A percentile compares a stretch with the other conserved stretches of the same genome.
Conservation (phyloP, 1,139 yeast species). For the Diutina mesorugosa region DNA sequence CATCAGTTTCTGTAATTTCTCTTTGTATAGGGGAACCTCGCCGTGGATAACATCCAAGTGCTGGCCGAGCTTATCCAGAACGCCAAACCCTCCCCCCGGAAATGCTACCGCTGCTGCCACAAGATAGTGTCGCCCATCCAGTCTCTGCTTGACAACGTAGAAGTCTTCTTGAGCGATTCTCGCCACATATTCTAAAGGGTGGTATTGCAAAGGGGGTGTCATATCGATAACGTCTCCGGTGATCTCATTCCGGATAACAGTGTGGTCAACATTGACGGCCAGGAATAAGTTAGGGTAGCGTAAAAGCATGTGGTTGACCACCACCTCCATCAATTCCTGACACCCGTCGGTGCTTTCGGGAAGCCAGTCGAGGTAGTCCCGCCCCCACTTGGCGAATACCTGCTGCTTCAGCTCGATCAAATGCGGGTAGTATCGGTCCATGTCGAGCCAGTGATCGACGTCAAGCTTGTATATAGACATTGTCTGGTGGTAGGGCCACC, state of each 20-base stretch:
- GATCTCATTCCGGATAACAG: conserved; percentile 42
- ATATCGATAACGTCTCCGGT: conserved; percentile 52
- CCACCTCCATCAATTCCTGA: conserved; percentile 50
- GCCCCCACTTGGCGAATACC: conserved; percentile 44
- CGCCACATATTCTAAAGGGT: conserved; percentile 50
- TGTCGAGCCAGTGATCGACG: conserved; percentile 65
- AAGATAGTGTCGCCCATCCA: conserved; percentile 51
- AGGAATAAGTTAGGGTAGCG: conserved; percentile 56
- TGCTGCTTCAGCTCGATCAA: conserved; percentile 51
- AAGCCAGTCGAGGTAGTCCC: conserved; percentile 50
- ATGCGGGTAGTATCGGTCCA: conserved; percentile 63
- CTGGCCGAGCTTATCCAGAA: conserved; percentile 44
- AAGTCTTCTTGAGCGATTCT: conserved; percentile 68
- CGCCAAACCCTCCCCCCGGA: conserved; percentile 67
- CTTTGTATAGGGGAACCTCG: conserved; percentile 61
- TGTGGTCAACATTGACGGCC: conserved; percentile 23
- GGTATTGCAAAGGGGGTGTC: conserved; percentile 44
- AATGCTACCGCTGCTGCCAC: conserved; percentile 69
- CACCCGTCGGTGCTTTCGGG: conserved; percentile 59
- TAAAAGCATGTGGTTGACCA: conserved; percentile 42
- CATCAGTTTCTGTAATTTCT: conserved; percentile 58
- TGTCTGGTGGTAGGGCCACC: conserved; percentile 75
- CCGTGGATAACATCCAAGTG: conserved; percentile 52
- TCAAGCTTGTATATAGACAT: conserved; percentile 64
- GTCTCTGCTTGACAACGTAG: conserved; percentile 42